A percentile compares a stretch with the other conserved stretches of the same genome.
These are phyloP conservation scores for Aspergillus fumigatiaffinis DNA, from an alignment of 2,329 filamentous ascomycete genomes.

Conservation along the genomic window DNA sequence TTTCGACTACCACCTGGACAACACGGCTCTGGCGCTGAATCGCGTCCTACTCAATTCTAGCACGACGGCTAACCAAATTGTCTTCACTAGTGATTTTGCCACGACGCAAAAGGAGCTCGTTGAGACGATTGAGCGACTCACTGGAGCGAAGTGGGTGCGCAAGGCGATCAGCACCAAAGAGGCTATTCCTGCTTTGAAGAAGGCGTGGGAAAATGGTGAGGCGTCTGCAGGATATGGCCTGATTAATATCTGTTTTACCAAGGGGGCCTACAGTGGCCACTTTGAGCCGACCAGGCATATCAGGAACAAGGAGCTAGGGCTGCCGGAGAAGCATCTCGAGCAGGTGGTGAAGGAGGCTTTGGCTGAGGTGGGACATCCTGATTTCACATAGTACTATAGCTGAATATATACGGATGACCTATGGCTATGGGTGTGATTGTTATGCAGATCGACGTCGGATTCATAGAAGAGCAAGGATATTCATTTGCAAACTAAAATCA, in stretches of 20 bases:
- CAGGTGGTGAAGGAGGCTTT: slow-evolving; percentile 7
- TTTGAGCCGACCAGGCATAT: slow-evolving; percentile 3
- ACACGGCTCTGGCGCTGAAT: slow-evolving; percentile 9
- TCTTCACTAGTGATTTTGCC: slow-evolving; percentile 12
- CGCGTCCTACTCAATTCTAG: slow-evolving; percentile 5
- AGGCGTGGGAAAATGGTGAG: slow-evolving; percentile 4
- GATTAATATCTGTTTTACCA: slow-evolving; percentile 10
- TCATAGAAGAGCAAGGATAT: no score
- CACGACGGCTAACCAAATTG: slow-evolving; percentile 10
- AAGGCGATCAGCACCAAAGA: slow-evolving; percentile 7
- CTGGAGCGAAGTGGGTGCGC: slow-evolving; percentile 6
- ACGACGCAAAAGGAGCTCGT: slow-evolving; percentile 11
- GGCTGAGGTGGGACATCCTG: slow-evolving; percentile 5
- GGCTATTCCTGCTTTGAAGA: slow-evolving; percentile 2
- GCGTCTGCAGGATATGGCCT: slow-evolving; percentile 4
- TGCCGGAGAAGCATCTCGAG: slow-evolving; percentile 3
- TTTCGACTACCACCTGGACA: slow-evolving; percentile 11
- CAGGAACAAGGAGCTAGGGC: slow-evolving; percentile 5
- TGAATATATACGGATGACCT: no score
- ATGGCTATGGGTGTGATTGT: no score
- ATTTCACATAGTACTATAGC: neutral
- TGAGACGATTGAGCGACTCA: slow-evolving; percentile 7
- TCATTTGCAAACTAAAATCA: no score
- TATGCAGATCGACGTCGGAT: no score
- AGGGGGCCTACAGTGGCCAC: slow-evolving; percentile 5